Base-by-base conservation (phyloP, 805 yeast genomes). In the Saccharomycopsis fibuligera region DNA sequence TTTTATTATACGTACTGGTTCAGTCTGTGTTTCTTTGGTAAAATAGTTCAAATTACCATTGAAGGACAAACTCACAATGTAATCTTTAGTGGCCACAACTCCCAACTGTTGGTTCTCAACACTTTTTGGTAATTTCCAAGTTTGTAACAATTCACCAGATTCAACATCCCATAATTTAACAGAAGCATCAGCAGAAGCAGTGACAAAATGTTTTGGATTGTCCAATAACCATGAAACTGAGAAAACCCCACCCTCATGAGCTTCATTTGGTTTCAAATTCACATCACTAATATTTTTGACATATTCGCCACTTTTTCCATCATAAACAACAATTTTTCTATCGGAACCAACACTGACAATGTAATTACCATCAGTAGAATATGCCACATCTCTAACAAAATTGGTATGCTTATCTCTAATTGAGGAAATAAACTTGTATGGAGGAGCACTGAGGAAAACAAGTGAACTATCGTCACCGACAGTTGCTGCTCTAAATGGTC, bases 401-500 rank as follows among this genome's bases (percentile, higher is more conserved):
- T 86, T 88, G 16, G 78, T 68, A 64, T 91, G 97, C 56, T 80
- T 70, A 4, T 81, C 83, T 57, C 95, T 74, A 42, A 80, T 77
- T 59, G 90, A 79, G 39, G 77, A 73, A 38, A 76, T 72, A 61
- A 91, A 93, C 62, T 86, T 86, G 73, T 90, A 93, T 0, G 99
- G 99, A 3, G 97, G 96, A 1, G 98, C 98, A 47, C 81, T 80
- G 61, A 76, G 80, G 61, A 89, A 89, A 1, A 90, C 95, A 55
- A 90, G 65, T 1, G 86, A 83, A 46, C 81, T 79, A 62, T 93
- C 98, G 61, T 90, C 96, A 35, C 95, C 78, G 6, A 84, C 97
- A 2, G 98, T 89, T 4, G 85, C 95, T 0, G 96, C 96, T 49
- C 96, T 73, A 69, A 85, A 87, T 8, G 99, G 99, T 65, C 99